These are phyloP conservation scores for Nicotiana attenuata DNA, from an alignment of 257 asterid genomes.

Conservation along the genomic window DNA sequence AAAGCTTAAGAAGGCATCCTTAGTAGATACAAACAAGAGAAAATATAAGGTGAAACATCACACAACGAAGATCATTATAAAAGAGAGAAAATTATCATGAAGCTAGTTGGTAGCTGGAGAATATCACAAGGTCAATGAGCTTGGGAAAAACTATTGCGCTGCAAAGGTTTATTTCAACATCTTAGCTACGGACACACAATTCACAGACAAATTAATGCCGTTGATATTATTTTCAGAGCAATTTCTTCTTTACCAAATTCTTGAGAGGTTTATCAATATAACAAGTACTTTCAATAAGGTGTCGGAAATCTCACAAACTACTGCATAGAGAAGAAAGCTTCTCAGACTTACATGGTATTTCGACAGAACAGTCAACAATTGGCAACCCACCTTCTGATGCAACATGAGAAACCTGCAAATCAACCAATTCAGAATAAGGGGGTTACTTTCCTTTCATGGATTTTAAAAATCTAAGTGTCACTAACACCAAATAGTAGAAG, in stretches of 20 bases:
- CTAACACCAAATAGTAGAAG: neutral
- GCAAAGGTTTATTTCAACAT: too few relatives aligned
- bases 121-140: neutral
- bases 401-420: constrained; percentile 65
- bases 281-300: neutral
- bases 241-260: neutral
- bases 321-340: constrained; percentile 8
- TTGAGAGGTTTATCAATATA: neutral
- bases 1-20: neutral
- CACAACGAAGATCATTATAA: neutral
- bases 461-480: neutral
- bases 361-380: constrained; percentile 51
- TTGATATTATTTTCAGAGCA: neutral
- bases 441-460: neutral
- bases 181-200: too few relatives aligned
- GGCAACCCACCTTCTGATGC: constrained; percentile 67
- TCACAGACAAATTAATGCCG: neutral
- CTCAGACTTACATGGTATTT: constrained; percentile 51
- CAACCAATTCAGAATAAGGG: constrained; percentile 8
- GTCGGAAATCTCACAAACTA: neutral
- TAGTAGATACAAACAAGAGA: neutral
- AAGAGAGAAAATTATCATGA: neutral
- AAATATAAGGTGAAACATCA: neutral
- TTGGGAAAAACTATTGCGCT: too few relatives aligned
- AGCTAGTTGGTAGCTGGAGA: neutral